These are phyloP conservation scores for Davidsoniella virescens DNA, from an alignment of 2,329 filamentous ascomycete genomes.

Conservation along the genomic window DNA sequence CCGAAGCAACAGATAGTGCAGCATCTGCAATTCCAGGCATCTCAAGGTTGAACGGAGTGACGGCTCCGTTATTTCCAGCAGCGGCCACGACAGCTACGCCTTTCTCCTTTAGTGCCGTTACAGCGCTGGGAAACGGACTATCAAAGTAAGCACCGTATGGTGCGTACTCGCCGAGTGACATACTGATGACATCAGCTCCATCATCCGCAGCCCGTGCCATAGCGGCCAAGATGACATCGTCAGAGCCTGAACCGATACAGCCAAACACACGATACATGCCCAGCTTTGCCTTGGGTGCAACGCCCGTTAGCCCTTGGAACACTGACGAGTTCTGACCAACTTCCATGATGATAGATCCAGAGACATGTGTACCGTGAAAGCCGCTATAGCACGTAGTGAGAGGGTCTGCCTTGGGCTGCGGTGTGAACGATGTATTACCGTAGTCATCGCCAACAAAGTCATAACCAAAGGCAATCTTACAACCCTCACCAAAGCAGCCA, in stretches of 20 bases:
- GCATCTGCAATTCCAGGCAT: conserved; percentile 14
- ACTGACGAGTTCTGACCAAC: conserved; percentile 5
- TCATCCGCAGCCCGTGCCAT: conserved; percentile 17
- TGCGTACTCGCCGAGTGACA: conserved; percentile 15
- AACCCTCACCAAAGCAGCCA: conserved; percentile 44
- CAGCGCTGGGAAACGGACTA: conserved; percentile 16
- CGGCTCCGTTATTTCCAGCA: conserved; percentile 33
- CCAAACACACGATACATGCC: conserved; percentile 15
- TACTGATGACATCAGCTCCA: conserved; percentile 18
- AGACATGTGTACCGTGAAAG: conserved; percentile 24
- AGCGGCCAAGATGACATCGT: conserved; percentile 17
- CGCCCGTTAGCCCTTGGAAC: conserved; percentile 14
- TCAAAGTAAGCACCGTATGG: conserved; percentile 17
- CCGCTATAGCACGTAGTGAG: conserved; percentile 10
- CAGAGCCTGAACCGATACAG: conserved; percentile 11
- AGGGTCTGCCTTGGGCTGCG: conserved; percentile 21
- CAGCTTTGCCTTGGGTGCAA: conserved; percentile 16
- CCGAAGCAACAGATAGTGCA: conserved; percentile 20
- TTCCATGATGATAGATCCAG: conserved; percentile 17
- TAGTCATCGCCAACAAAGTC: conserved; percentile 43
- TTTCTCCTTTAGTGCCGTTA: conserved; percentile 16
- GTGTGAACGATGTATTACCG: conserved; percentile 19
- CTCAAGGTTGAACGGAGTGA: conserved; percentile 30
- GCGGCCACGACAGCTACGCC: conserved; percentile 34
- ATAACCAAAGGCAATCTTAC: conserved; percentile 39